Base-by-base conservation (phyloP, 169 alveolate genomes). In the Eimeria sp. region DNA sequence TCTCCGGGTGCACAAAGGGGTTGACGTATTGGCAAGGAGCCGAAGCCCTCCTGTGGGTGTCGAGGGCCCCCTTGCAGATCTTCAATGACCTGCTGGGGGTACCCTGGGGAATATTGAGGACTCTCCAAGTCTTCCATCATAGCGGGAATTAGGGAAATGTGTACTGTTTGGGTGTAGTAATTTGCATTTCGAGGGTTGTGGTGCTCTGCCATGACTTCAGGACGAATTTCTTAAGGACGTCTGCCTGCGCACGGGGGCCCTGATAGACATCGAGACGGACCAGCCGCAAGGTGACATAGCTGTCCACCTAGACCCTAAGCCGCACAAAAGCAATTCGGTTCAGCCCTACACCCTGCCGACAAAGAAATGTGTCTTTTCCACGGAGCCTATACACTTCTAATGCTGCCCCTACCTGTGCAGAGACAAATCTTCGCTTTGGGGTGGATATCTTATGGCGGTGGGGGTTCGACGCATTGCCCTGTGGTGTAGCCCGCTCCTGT, bases 171-270 rank as follows among this genome's bases (percentile, higher is more conserved):
- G 82, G n/a, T 34, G 10, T 40, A 40, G 4, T 49, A 51, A 51
- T 5, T 30, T 72, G 51, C 82, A 40, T 4, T n/a, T 72, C 51
- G 16, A 78, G 43, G 67, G 25, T 47, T 45, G 20, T 4, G 43
- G 88, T 45, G 51, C 9, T 9, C 34, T n/a, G 75, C n/a, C 27
- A 4, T 65, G n/a, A 14, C 67, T 87, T 61, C 61, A 87, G 93
- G 93, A 87, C 45, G 93, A 87, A 16, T 87, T 87, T 25, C 63
- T 87, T 49, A 87, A 87, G 82, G 93, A 87, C 40, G 82, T 87
- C 51, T 87, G 93, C 82, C 83, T 40, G 82, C 78, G 93, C 20
- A 87, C 93, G 58, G 93, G 93, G 40, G 93, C 93, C 65, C 78
- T 87, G 27, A 73, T 87, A 10, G 93, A 87, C 65, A 87, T 87